Evolutionary conservation across 306 rosid species (phyloP), one percentile per base, ranked within the genome.

Genomic region (Lablab purpureus): DNA sequence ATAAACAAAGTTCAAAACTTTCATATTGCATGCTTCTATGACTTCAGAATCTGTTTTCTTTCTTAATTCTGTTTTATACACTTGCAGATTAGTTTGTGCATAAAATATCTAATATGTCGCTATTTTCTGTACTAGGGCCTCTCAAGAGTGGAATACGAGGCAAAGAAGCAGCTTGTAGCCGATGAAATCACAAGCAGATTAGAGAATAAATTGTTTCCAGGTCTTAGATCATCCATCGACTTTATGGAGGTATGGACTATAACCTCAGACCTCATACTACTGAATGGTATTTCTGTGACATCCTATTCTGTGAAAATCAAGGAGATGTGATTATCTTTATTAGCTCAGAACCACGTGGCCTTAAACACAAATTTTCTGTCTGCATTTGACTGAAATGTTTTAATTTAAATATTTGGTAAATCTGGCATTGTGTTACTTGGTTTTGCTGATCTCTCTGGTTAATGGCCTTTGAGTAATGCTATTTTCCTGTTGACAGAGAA

Each of bases 151-250:
- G 97, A 93, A 32, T 93, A 93, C 17, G 94, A 91, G 73, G 90
- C 89, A 84, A 93, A 92, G 92, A 95, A 95, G 89, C 91, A 87
- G 86, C 81, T 77, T 62, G 88, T 93, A 74, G 98, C 99, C 1
- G 90, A 90, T 85, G 87, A 87, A 87, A 87, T 95, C 81, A 90
- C 81, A 49, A 69, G 83, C 77, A 87, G 99, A 91, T 88, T 91
- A 71, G 96, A 93, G 89, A 89, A 84, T 73, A 87, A 91, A 71
- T 85, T 93, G 87, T 95, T 95, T 87, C 98, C 97, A 10, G 93
- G 97, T 63, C 87, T 93, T n/a, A 71, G 67, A 75, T 88, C 96
- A 40, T 86, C 97, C 73, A 87, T 95, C 6, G 89, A 75, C 76
- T 92, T 95, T 85, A 90, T 85, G 80, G 98, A 93, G 97, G 98